A percentile compares a stretch with the other conserved stretches of the same genome.
Evolutionary conservation across 1,139 yeast genomes (phyloP).

Genomic region (Pichiaceae sp.): DNA sequence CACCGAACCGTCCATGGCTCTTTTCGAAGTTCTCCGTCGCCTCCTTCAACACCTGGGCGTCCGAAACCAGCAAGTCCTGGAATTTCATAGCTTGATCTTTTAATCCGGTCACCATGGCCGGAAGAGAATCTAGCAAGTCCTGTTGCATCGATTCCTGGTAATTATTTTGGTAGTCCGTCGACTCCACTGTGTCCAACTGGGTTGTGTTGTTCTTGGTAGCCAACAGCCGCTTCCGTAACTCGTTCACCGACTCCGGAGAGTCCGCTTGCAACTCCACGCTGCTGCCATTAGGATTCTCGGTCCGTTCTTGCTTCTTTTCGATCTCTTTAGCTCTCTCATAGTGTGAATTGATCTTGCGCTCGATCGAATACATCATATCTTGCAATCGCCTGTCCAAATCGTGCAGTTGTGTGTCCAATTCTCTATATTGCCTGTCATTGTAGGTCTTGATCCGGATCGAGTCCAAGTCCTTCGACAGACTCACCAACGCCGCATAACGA

Average conservation of each 20-base stretch:
- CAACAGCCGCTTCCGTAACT: conserved; percentile 16
- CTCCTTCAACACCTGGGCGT: conserved; percentile 22
- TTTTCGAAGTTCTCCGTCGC: conserved; percentile 24
- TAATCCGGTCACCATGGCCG: conserved; percentile 21
- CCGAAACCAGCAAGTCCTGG: conserved; percentile 21
- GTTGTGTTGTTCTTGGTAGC: conserved; percentile 11
- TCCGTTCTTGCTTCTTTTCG: neutral
- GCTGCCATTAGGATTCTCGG: neutral
- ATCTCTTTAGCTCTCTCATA: conserved; percentile 1
- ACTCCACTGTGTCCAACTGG: conserved; percentile 13
- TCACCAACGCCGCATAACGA: neutral
- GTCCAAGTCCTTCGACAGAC: conserved; percentile 1
- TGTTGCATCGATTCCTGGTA: conserved; percentile 24
- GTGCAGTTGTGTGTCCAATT: conserved; percentile 6
- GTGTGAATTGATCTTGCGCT: conserved; percentile 6
- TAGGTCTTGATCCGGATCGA: conserved; percentile 1
- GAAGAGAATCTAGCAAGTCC: conserved; percentile 22
- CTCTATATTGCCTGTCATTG: neutral
- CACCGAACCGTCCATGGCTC: conserved; percentile 18
- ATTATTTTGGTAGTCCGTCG: conserved; percentile 16
- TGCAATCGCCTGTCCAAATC: conserved; percentile 8
- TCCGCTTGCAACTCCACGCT: neutral
- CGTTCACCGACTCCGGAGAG: conserved; percentile 13
- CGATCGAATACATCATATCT: conserved; percentile 12
- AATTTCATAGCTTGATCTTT: conserved; percentile 23